phyloP scores from a whole-genome alignment of 148 eudicot genomes.

The Bassia scoparia region DNA sequence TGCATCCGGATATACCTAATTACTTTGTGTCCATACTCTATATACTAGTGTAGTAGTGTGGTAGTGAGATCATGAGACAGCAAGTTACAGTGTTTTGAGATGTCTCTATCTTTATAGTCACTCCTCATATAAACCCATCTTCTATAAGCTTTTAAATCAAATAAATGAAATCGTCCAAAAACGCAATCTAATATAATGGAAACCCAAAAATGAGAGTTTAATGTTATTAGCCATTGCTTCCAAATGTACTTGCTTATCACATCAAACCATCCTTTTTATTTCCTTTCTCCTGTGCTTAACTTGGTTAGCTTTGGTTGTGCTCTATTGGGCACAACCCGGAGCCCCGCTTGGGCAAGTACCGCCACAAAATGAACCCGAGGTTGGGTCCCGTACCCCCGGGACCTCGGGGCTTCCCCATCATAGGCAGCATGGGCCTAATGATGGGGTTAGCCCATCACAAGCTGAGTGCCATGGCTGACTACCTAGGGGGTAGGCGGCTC shows the following conservation, averaged over 20 bases:
- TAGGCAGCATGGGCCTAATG: constrained; percentile 58
- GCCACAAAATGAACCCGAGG: background rate
- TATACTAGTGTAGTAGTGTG: too few relatives aligned
- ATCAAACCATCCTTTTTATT: background rate
- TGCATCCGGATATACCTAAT: too few relatives aligned
- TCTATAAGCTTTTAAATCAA: too few relatives aligned
- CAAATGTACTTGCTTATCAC: constrained; percentile 22
- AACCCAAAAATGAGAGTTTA: background rate
- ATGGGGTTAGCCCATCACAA: constrained; percentile 50
- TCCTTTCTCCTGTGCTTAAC: constrained; percentile 2
- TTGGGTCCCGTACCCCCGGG: constrained; percentile 30
- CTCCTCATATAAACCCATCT: too few relatives aligned
- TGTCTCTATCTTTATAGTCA: too few relatives aligned
- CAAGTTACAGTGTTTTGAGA: too few relatives aligned
- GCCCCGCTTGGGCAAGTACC: constrained; percentile 62
- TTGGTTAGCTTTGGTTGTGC: constrained; percentile 23
- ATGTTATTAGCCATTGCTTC: constrained; percentile 30
- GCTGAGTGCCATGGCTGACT: constrained; percentile 37
- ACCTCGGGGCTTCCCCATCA: constrained; percentile 51
- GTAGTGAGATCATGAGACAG: too few relatives aligned
- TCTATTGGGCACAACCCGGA: constrained; percentile 55
- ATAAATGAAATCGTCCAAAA: too few relatives aligned
- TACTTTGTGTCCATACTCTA: too few relatives aligned
- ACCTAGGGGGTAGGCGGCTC: constrained; percentile 33
- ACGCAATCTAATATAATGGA: background rate